Evolutionary conservation across 2,329 filamentous ascomycete genomes (phyloP), one percentile per base, ranked within the genome.

Genomic region (Exophiala sp.): DNA sequence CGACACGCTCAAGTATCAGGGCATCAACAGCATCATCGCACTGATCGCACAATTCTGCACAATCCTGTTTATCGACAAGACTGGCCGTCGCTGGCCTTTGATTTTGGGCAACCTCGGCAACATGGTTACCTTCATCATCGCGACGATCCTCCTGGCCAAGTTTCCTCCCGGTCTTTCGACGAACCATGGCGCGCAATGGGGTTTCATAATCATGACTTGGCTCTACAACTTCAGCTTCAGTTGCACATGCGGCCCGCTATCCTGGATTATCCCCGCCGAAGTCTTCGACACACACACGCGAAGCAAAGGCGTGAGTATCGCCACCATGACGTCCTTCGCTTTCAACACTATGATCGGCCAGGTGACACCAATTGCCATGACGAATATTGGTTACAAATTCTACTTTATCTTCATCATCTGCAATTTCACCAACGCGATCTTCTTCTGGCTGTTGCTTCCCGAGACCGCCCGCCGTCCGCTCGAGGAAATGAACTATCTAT

Each of bases 171-270:
- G 78, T 2, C 69, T 68, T 1, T 70, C 68, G 43, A 72, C 75
- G 53, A 82, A 82, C 54, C 71, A 70, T 38, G 72, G 75, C 4
- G 85, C 85, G 1, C 77, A 78, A 5, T 89, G 86, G 85, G 86
- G 82, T 1, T 92, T 91, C 70, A 91, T 91, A 57, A 76, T 81
- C 52, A 79, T 84, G 63, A 91, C 87, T 1, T 91, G 88, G 88
- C 67, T 88, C 1, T 91, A 89, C 77, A 91, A 91, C 71, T 87
- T 90, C 73, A 85, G 78, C 39, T 91, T 89, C 76, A 85, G 79
- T 3, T 78, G 79, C 33, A 86, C 85, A 2, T 88, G 85, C 55
- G 87, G 87, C 18, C 86, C 87, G 0, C 71, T 90, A 1, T 77
- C 79, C 16, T 83, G 79, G 78, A 80, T 81, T 50, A 74, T 77